A percentile compares a stretch with the other conserved stretches of the same genome.
These are phyloP conservation scores for Alternaria sp. DNA, from an alignment of 2,329 filamentous ascomycete species.

Conservation along the genomic window DNA sequence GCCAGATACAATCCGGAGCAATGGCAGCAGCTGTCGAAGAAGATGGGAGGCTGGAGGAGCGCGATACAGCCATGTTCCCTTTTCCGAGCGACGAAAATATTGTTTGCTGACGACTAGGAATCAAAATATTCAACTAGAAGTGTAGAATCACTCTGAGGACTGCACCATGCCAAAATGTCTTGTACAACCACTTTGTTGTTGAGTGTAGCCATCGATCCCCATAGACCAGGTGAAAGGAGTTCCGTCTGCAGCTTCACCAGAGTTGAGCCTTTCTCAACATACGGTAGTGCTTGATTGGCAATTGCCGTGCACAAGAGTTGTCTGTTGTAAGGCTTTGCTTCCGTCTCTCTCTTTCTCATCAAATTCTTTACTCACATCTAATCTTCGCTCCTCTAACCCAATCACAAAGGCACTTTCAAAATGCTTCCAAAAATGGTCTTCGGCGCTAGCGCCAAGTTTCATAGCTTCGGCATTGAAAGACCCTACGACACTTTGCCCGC, in stretches of 20 bases:
- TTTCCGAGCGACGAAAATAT: conserved; percentile 6
- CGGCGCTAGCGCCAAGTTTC: conserved; percentile 2
- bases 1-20: neutral
- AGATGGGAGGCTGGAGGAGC: conserved; percentile 2
- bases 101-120: conserved; percentile 16
- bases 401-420: neutral
- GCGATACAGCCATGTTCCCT: neutral
- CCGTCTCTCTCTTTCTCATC: neutral
- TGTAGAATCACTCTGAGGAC: neutral
- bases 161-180: neutral
- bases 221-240: neutral
- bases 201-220: neutral
- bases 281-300: too few species aligned
- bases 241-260: neutral
- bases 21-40: conserved; percentile 21
- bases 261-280: too few species aligned
- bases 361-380: neutral
- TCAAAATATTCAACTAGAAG: neutral
- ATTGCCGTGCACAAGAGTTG: too few species aligned
- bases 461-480: neutral
- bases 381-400: neutral
- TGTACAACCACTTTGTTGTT: too few species aligned
- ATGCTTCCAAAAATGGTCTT: neutral
- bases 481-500: neutral
- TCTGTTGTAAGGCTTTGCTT: neutral